Evolutionary conservation across 768 basidiomycete genomes (phyloP), one percentile per base, ranked within the genome.

Genomic region (Boletellus ananiceps): DNA sequence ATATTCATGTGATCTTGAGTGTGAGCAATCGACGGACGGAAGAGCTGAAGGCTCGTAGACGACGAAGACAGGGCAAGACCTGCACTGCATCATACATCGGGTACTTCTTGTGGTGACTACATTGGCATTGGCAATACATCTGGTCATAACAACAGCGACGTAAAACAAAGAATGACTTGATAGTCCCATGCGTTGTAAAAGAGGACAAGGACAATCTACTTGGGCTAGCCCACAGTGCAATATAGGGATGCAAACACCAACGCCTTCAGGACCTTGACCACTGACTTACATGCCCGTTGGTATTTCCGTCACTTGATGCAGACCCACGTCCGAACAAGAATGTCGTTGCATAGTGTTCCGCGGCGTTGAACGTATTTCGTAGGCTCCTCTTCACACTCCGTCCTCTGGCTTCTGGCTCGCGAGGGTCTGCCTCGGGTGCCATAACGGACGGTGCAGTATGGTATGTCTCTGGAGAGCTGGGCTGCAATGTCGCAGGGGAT

Each of bases 281-380:
- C 43, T 58, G 64, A 45, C 55, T 49, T 41, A 47, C 52, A 44
- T 57, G 60, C 39, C 60, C 65, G 41, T 50, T 57, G 37, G 47
- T 42, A 19, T 54, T 56, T 34, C 53, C 58, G 46, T 64, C 66
- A 27, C 57, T 66, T 21, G 66, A 59, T 32, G 64, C 40, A 8
- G 70, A 65, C 34, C 66, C 63, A 25, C 83, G 75, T n/a, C 84
- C 83, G 50, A 87, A 86, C 32, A 85, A 67, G 52, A 86, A 76
- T 5, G 80, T 74, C 51, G 72, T 80, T 5, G 83, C 81, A 60
- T 83, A 84, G 47, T 83, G 80, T 59, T 88, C 86, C 11, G 87
- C 86, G 32, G 79, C 82, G 47, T 74, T 80, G 39, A 88, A 65
- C 13, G 85, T 86, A 50, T 77, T 86, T 42, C 86, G 76, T 44